Base-by-base conservation (phyloP, 169 alveolate genomes). In the Eimeria falciformis region DNA sequence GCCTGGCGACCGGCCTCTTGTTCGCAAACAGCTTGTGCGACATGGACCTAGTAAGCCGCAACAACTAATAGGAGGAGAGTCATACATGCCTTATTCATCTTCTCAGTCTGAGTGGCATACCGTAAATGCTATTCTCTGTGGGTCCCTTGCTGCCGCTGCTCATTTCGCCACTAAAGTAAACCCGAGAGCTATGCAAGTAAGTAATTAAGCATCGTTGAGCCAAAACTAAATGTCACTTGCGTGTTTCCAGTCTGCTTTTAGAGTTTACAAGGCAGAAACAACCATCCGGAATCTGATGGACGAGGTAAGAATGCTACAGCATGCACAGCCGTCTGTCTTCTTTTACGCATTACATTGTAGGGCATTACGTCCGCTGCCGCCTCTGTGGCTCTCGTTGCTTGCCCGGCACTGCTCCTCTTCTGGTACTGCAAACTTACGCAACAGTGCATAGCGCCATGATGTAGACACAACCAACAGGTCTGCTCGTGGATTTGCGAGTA, bases 401-500 rank as follows among this genome's bases (percentile, higher is more conserved):
- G 89, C 58, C 89, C 77, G 1, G 89, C 89, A 12, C 75, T 50
- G 17, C 75, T 81, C 3, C 89, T 77, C 50, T 77, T 77, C 86
- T 77, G 86, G 84, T 75, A 46, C n/a, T 47, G 18, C 12, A 23
- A 4, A 23, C n/a, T n/a, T n/a, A n/a, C n/a, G n/a, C n/a, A n/a
- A n/a, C 7, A 50, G 62, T 50, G 62, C 14, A 50, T 50, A 50
- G 62, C 62, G 7, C 14, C 62, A 50, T 11, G 14, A 14, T 14
- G 62, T 50, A 11, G 62, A 50, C 62, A 50, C n/a, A 50, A 11
- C 11, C 33, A 3, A 78, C 68, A 78, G 88, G 89, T 81, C 89
- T 81, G 89, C 89, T 12, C 89, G 89, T 23, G 89, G 89, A 33
- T 81, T 81, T 25, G 75, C 89, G 77, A 81, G 89, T 53, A 81